Evolutionary conservation across 495 filamentous ascomycete species (phyloP).

Genomic region (Thermochaetoides thermophila): DNA sequence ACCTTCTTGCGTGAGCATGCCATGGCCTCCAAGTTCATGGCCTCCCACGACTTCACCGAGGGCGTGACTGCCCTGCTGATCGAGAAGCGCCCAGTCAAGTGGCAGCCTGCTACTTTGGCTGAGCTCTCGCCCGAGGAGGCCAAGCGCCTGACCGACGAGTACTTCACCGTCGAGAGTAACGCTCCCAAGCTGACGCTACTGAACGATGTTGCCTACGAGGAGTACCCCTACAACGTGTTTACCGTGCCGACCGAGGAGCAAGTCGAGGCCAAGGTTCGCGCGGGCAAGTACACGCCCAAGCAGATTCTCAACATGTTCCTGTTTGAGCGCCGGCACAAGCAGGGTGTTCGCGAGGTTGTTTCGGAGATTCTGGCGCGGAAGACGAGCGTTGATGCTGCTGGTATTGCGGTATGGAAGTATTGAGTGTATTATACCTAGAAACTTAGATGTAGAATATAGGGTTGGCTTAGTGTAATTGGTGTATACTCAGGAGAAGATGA

Average conservation of each 20-base stretch:
- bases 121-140: conserved; percentile 33
- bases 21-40: conserved; percentile 74
- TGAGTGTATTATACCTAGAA: no score
- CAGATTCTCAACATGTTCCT: conserved; percentile 38
- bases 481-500: no score
- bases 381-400: conserved; percentile 20
- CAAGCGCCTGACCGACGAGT: conserved; percentile 41
- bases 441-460: no score
- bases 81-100: conserved; percentile 46
- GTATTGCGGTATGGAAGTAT: conserved; percentile 25
- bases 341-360: conserved; percentile 43
- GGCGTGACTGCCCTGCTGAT: conserved; percentile 69
- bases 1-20: conserved; percentile 72
- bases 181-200: conserved; percentile 38
- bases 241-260: conserved; percentile 65
- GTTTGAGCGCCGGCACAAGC: conserved; percentile 27
- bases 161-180: conserved; percentile 28
- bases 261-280: conserved; percentile 40
- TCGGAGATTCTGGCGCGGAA: conserved; percentile 41
- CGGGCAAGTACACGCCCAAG: conserved; percentile 19
- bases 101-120: conserved; percentile 56
- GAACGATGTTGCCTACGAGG: conserved; percentile 34
- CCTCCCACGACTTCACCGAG: conserved; percentile 69
- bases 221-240: conserved; percentile 49
- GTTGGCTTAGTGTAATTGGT: no score